Conservation (phyloP, 129 eudicot species). For the Flaveria bidentis region DNA sequence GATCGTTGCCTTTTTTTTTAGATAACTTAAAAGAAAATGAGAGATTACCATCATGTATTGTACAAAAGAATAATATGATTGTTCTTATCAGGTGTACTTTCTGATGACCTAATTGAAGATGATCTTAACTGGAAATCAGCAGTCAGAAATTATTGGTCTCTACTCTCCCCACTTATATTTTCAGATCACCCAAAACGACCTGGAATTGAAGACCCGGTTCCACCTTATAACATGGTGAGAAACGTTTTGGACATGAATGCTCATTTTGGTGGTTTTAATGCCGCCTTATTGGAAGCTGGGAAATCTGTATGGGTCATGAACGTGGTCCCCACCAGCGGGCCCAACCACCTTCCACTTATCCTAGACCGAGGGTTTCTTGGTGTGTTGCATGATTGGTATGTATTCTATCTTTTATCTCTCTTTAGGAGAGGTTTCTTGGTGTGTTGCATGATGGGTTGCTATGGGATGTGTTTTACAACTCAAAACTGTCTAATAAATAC, state of each 20-base stretch:
- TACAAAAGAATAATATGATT: slow-evolving; percentile 4
- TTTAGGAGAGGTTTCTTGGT: neutral
- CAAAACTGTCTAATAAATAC: no score
- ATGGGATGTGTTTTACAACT: no score
- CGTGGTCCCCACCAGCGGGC: slow-evolving; percentile 80
- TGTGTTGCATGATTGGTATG: slow-evolving; percentile 91
- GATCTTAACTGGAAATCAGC: slow-evolving; percentile 70
- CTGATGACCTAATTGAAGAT: slow-evolving; percentile 79
- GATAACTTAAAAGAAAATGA: neutral
- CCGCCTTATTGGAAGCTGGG: slow-evolving; percentile 75
- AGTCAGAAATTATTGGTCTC: slow-evolving; percentile 79
- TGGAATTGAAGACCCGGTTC: slow-evolving; percentile 95
- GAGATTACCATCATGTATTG: neutral
- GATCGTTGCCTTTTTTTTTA: neutral
- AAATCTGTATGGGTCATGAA: slow-evolving; percentile 99
- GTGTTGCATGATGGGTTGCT: no score
- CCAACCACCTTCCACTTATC: slow-evolving; percentile 75
- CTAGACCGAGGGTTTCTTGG: slow-evolving; percentile 94
- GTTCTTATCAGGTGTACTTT: slow-evolving; percentile 51
- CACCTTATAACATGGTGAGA: slow-evolving; percentile 96
- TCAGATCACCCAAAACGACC: slow-evolving; percentile 99
- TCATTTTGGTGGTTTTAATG: slow-evolving; percentile 89
- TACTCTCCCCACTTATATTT: slow-evolving; percentile 91
- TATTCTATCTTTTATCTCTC: neutral
- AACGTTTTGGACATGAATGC: slow-evolving; percentile 98